These are phyloP conservation scores for Acanthamoeba royreba DNA, from an alignment of 208 protist species.

Conservation along the genomic window DNA sequence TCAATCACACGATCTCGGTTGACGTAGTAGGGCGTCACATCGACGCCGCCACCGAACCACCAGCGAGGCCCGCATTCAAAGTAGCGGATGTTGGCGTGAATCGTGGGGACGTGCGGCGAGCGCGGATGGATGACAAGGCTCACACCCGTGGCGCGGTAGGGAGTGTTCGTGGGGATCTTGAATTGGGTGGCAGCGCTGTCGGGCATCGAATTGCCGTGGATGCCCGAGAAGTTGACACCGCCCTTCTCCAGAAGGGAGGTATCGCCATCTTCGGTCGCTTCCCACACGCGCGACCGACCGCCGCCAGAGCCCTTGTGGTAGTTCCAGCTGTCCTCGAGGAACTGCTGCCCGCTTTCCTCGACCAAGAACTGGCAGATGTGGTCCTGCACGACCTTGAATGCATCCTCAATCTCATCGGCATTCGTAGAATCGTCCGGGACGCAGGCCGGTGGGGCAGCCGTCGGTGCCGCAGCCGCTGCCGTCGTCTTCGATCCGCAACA, in stretches of 20 bases:
- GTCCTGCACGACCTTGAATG: slow-evolving; percentile 45
- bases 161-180: slow-evolving; percentile 47
- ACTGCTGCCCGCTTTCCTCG: slow-evolving; percentile 64
- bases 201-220: slow-evolving; percentile 73
- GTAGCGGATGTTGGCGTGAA: slow-evolving; percentile 86
- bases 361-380: slow-evolving; percentile 76
- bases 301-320: slow-evolving; percentile 75
- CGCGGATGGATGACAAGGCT: slow-evolving; percentile 84
- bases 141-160: slow-evolving; percentile 84
- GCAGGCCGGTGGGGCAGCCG: no score
- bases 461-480: not conserved
- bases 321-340: slow-evolving; percentile 77
- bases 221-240: slow-evolving; percentile 82
- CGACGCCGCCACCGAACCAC: slow-evolving; percentile 88
- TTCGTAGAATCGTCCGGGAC: not conserved
- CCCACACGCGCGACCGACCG: slow-evolving; percentile 78
- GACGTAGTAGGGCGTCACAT: slow-evolving; percentile 87
- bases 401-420: not conserved
- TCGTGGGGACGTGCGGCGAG: slow-evolving; percentile 84
- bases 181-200: slow-evolving; percentile 50
- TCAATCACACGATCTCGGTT: slow-evolving; percentile 70
- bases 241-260: slow-evolving; percentile 83
- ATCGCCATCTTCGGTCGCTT: slow-evolving; percentile 40
- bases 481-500: no score
- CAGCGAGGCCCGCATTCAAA: slow-evolving; percentile 81